Percentiles rank a stretch among this genome's conserved stretches.
Evolutionary conservation across 352 stramenopile genomes (phyloP).

Genomic region (Phytopythium montanum): DNA sequence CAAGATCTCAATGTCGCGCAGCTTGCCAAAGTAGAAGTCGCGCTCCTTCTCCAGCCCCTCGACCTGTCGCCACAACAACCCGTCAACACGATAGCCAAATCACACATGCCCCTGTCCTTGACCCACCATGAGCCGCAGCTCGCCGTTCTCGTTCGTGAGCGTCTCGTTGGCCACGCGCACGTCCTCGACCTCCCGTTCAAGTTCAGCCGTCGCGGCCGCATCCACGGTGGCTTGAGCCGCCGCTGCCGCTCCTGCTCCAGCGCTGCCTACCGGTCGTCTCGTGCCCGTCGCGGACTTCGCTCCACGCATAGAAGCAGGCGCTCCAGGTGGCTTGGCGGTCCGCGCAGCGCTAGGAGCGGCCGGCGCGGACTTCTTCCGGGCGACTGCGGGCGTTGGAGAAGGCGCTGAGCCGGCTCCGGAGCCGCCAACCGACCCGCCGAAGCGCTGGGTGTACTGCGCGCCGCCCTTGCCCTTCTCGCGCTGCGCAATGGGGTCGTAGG

Average conservation of each 20-base stretch:
- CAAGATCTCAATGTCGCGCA: conserved; percentile 97
- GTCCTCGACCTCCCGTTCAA: conserved; percentile 79
- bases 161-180: conserved; percentile 57
- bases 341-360: conserved; percentile 20
- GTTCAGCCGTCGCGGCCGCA: conserved; percentile 30
- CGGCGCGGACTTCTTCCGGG: conserved; percentile 27
- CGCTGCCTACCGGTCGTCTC: conserved; percentile 26
- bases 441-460: conserved; percentile 68
- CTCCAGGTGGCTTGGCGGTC: conserved; percentile 40
- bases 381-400: conserved; percentile 18
- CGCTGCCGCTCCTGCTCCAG: conserved; percentile 13
- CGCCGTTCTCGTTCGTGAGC: conserved; percentile 75
- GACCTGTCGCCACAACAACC: conserved; percentile 38
- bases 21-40: conserved; percentile 99
- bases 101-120: not conserved
- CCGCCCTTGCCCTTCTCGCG: conserved; percentile 95
- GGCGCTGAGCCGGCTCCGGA: conserved; percentile 13
- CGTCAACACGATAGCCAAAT: not conserved
- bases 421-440: conserved; percentile 25
- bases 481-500: conserved; percentile 94
- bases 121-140: conserved; percentile 60
- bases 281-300: conserved; percentile 22
- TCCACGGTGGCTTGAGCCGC: conserved; percentile 15
- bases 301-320: conserved; percentile 20
- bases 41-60: conserved; percentile 92